A percentile compares a stretch with the other conserved stretches of the same genome.
Conservation (phyloP, 441 rosid genomes). For the Bocquillonia castaneifolia region DNA sequence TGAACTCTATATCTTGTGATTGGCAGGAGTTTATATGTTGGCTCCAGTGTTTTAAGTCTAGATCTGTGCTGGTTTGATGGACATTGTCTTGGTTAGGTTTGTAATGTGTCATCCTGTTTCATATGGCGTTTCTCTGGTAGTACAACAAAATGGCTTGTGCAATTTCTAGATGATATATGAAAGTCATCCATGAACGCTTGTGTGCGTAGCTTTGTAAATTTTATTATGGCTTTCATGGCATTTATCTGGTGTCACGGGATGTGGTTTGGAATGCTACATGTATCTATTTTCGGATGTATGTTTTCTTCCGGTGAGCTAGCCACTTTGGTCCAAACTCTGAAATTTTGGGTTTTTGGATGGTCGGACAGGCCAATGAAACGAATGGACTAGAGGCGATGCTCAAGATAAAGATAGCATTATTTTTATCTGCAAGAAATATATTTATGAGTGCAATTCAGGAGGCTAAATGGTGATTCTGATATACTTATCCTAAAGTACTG, state of each 20-base stretch:
- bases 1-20: conserved; percentile 36
- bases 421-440: not conserved
- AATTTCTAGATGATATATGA: conserved; percentile 16
- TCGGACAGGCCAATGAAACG: no score
- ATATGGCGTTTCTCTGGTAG: conserved; percentile 21
- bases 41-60: conserved; percentile 32
- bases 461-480: conserved; percentile 4
- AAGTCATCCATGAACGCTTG: conserved; percentile 14
- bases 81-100: conserved; percentile 33
- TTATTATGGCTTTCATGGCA: conserved; percentile 23
- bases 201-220: conserved; percentile 24
- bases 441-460: not conserved
- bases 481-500: no score
- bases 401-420: no score
- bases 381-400: not conserved
- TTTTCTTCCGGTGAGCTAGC: no score
- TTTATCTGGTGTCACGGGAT: not conserved
- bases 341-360: no score
- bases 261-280: not conserved
- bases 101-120: conserved; percentile 29
- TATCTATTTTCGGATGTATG: no score
- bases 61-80: conserved; percentile 41
- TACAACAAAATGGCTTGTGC: conserved; percentile 24
- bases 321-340: not conserved
- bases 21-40: conserved; percentile 35